Base-by-base conservation (phyloP, 2,329 filamentous ascomycete genomes). In the Fusarium algeriense region DNA sequence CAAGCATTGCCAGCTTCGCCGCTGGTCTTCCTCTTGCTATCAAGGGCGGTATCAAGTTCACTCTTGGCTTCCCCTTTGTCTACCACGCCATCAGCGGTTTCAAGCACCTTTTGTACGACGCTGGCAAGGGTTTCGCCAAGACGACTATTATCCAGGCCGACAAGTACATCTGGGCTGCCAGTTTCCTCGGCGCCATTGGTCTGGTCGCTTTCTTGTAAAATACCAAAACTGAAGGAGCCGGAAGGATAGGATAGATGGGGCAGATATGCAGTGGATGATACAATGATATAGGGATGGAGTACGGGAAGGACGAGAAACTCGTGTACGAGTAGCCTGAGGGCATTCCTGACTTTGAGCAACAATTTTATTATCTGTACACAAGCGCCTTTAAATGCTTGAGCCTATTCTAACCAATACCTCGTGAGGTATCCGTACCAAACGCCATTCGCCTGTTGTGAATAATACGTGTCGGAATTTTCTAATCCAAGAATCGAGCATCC, bases 1-100 rank as follows among this genome's bases (percentile, higher is more conserved):
- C 85, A 55, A 85, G 89, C 49, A 78, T 93, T 12, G 90, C 89
- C 32, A 87, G 89, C 30, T 83, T 89, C 50, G 88, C 89, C 38
- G 89, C 86, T 28, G 83, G 83, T 7, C 80, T 92, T 30, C 88
- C 92, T 23, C 81, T 90, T 13, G 84, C 87, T 60, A 83, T 85
- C 78, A 90, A 91, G 83, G 87, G 85, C 66, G 84, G 77, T 32
- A 54, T 87, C 80, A 90, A 90, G 84, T 83, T 88, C 76, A 73
- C 83, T 30, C 77, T 87, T 48, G 85, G 85, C 60, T 90, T 88
- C 85, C 88, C 88, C n/a, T 88, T 90, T 60, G 80, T 83, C 60
- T 90, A 85, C 82, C 88, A 90, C 82, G 78, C 81, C 69, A 73
- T 88, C 79, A 89, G 87, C 80, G 88, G 88, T 66, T 75, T 85